Conservation (phyloP, 108 stramenopile genomes). For the Nitzschia sp. region DNA sequence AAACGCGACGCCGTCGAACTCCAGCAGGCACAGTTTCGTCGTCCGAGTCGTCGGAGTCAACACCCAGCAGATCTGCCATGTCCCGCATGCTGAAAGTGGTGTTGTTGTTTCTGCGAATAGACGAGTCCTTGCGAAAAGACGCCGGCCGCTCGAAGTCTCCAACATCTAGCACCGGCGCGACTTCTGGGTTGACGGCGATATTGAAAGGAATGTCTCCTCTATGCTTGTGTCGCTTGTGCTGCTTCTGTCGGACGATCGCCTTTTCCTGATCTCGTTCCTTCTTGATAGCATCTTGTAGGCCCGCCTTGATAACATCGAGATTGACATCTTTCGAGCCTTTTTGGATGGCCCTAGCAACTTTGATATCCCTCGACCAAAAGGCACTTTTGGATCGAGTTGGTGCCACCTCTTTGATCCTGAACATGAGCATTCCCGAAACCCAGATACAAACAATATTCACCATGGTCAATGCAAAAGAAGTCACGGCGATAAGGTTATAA, state of each 20-base stretch:
- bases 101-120: too few relatives aligned
- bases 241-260: neutral
- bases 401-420: conserved; percentile 53
- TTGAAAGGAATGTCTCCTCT: neutral
- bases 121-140: too few relatives aligned
- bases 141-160: conserved; percentile 1
- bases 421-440: conserved; percentile 57
- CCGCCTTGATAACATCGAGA: conserved; percentile 15
- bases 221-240: neutral
- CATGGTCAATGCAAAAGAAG: conserved; percentile 57
- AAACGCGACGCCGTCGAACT: neutral
- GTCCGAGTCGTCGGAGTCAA: conserved; percentile 17
- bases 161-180: conserved; percentile 6
- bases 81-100: conserved; percentile 20
- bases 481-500: conserved; percentile 22
- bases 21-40: neutral
- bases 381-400: conserved; percentile 47
- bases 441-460: conserved; percentile 78
- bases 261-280: conserved; percentile 7
- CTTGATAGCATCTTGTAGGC: conserved; percentile 18
- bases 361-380: conserved; percentile 61
- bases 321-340: conserved; percentile 6
- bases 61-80: conserved; percentile 26
- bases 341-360: conserved; percentile 27
- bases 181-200: conserved; percentile 1